phyloP scores from a whole-genome alignment of 345 rosid genomes.

The Camelina laxa region DNA sequence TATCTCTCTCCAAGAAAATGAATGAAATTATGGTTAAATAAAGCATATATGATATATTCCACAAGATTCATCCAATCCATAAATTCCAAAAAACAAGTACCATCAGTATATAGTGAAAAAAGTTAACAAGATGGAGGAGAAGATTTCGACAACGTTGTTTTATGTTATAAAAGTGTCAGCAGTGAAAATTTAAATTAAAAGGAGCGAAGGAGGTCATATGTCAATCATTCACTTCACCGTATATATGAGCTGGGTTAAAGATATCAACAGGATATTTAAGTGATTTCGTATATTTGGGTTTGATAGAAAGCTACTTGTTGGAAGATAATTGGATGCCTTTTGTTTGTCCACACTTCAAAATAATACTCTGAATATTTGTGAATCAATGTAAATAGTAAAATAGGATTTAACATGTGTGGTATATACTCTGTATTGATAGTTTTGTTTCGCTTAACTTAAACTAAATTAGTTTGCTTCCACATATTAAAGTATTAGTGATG shows the following conservation, averaged over 20 bases:
- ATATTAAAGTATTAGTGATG: too few species aligned
- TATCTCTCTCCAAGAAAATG: not conserved
- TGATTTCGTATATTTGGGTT: conserved; percentile 5
- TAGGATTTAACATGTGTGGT: too few species aligned
- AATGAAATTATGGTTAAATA: not conserved
- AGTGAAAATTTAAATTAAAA: not conserved
- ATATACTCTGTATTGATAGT: too few species aligned
- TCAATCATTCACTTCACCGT: conserved; percentile 7
- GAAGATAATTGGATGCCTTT: not conserved
- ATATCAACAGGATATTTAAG: not conserved
- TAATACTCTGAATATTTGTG: too few species aligned
- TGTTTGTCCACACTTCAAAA: not conserved
- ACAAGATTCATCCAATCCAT: not conserved
- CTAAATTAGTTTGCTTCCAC: too few species aligned
- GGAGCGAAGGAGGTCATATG: not conserved
- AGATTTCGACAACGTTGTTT: conserved; percentile 24
- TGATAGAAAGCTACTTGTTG: not conserved
- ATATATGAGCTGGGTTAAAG: not conserved
- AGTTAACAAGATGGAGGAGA: conserved; percentile 5
- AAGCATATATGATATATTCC: not conserved
- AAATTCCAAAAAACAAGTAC: not conserved
- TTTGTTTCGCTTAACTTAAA: too few species aligned
- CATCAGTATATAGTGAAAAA: conserved; percentile 6
- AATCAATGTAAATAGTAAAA: too few species aligned
- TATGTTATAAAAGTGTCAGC: conserved; percentile 17